Base-by-base conservation (phyloP, 129 eudicot genomes). In the Scalesia atractyloides region DNA sequence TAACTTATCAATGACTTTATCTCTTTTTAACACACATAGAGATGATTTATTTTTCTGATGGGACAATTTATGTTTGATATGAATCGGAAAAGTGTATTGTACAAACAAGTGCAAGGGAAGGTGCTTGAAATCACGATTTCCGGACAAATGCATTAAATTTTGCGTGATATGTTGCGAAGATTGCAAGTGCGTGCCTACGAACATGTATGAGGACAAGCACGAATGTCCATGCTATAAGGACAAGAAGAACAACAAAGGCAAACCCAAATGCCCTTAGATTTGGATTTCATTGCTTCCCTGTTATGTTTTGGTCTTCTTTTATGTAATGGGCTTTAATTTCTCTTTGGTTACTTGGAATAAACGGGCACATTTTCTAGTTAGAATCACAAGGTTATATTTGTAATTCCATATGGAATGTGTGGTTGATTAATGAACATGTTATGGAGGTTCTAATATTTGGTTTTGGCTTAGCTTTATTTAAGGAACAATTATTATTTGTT, bases 141-240 rank as follows among this genome's bases (percentile, higher is more conserved):
- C 64, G 50, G 96, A 84, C 68, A 79, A 86, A 74, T 91, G 97
- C 85, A 39, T 86, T 79, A 91, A 82, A 71, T 91, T 84, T 76
- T 91, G 97, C 5, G 78, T 76, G 63, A 76, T 88, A 33, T 91
- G 96, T 81, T 88, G 96, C 44, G 64, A 33, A 34, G 64, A 82
- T 14, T 91, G 97, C 96, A 82, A 86, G 53, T 91, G 96, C 53
- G 92, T 91, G 75, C 97, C 97, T 20, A 79, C 86, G 26, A 92
- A 90, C 9, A 88, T 82, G 56, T 81, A 62, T 4, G 96, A 86
- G 6, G 84, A 82, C 92, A 88, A 88, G 86, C 96, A 82, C 26
- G 85, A 88, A 76, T 91, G 97, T 76, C 90, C 97, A 75, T 91
- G 97, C 68, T 91, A 91, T 81, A 82, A 88, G 49, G 90, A 88